Percentiles rank a stretch among this genome's conserved stretches.
These are phyloP conservation scores for Diaporthe velutina DNA, from an alignment of 2,329 filamentous ascomycete species.

Conservation along the genomic window DNA sequence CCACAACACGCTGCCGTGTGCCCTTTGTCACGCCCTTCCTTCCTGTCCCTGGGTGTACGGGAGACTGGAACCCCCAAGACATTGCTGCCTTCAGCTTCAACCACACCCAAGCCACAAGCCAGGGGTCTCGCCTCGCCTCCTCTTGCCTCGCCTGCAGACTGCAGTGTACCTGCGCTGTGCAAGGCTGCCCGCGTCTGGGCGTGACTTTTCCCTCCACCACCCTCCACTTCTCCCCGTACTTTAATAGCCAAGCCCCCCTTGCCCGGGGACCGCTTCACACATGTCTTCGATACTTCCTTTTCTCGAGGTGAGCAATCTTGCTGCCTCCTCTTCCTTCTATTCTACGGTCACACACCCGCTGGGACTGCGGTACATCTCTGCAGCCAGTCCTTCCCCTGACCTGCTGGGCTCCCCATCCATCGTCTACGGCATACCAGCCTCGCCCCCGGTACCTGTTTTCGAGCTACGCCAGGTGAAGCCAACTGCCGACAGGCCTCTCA, in stretches of 20 bases:
- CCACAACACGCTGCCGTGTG: conserved; percentile 13
- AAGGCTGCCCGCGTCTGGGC: conserved; percentile 20
- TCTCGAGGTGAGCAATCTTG: conserved; percentile 79
- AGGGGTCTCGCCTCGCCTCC: conserved; percentile 2
- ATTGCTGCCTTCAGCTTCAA: conserved; percentile 11
- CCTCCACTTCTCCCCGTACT: conserved; percentile 10
- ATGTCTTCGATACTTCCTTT: conserved; percentile 59
- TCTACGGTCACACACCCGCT: conserved; percentile 82
- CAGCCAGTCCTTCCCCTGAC: conserved; percentile 43
- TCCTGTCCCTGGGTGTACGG: neutral
- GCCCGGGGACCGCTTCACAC: conserved; percentile 32
- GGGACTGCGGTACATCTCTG: conserved; percentile 76
- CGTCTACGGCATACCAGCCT: conserved; percentile 55
- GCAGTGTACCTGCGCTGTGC: conserved; percentile 26
- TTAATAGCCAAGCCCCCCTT: conserved; percentile 26
- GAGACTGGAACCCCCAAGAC: conserved; percentile 14
- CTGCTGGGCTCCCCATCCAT: conserved; percentile 50
- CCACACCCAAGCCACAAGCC: conserved; percentile 22
- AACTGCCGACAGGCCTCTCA: conserved; percentile 54
- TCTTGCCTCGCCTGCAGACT: conserved; percentile 10
- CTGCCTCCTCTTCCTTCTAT: conserved; percentile 87
- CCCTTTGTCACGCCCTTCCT: neutral
- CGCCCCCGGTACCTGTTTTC: conserved; percentile 54
- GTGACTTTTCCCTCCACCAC: neutral
- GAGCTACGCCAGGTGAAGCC: conserved; percentile 58